Evolutionary conservation across 2,329 filamentous ascomycete genomes (phyloP), one percentile per base, ranked within the genome.

Genomic region (Lithohypha guttulata): DNA sequence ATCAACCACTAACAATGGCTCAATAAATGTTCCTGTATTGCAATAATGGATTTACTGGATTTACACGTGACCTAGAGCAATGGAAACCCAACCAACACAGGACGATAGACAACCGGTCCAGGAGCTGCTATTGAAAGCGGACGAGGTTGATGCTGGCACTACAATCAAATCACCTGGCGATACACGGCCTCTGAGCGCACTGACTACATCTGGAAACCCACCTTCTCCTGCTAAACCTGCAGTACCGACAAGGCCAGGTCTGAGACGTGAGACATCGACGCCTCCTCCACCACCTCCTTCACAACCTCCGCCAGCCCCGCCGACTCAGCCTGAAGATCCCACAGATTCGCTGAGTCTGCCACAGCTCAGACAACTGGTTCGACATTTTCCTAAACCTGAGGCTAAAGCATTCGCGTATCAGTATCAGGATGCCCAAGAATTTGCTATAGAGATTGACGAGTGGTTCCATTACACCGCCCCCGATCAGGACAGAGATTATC

Each of bases 391-490:
- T 15, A 75, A 74, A 47, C 57, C 69, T 36, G 81, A 86, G 49
- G 73, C 80, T 34, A 68, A 72, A 29, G 76, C 77, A 8, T 98
- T 98, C 66, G 86, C 91, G 44, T 98, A 94, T 57, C 75, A 74
- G 47, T 89, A 89, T 62, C 66, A 73, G 18, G 82, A 89, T 59
- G 72, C 73, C 41, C 78, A 79, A 15, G 66, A 76, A 1, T 80
- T 93, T 51, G 77, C 83, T 13, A 84, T 91, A 47, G 91, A 98
- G 65, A 70, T 98, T 33, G 85, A 96, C 57, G 91, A 98, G 63
- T 98, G 91, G 91, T 98, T 98, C 61, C 78, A 81, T 38, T 95
- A 96, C 61, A 81, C 82, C 51, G 79, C 85, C 46, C 23, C 46
- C 14, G 48, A 52, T 17, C 82, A 83, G 60, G 87, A 96, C 57